phyloP scores from a whole-genome alignment of 495 filamentous ascomycete species.

The Acidiella bohemica region DNA sequence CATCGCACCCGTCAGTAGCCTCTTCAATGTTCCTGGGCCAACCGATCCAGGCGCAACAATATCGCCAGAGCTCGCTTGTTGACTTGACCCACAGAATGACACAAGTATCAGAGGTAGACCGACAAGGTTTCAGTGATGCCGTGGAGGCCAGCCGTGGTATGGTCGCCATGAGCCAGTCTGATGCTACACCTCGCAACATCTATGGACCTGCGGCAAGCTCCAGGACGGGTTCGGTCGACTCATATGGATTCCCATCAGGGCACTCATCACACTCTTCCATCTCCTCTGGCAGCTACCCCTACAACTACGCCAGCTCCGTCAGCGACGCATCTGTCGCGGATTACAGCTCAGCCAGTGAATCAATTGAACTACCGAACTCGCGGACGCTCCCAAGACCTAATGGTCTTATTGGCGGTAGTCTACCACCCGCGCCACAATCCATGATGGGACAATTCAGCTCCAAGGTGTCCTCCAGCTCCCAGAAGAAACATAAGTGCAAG shows the following conservation, averaged over 20 bases:
- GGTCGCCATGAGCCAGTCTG: conserved; percentile 82
- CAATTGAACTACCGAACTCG: conserved; percentile 55
- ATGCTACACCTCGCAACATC: conserved; percentile 71
- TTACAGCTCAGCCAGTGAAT: conserved; percentile 81
- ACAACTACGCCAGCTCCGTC: conserved; percentile 60
- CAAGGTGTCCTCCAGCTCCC: conserved; percentile 85
- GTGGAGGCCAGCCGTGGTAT: conserved; percentile 82
- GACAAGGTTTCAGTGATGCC: conserved; percentile 62
- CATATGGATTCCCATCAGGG: conserved; percentile 81
- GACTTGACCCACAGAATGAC: conserved; percentile 45
- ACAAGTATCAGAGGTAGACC: conserved; percentile 42
- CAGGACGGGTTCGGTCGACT: conserved; percentile 59
- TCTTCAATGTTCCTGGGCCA: conserved; percentile 37
- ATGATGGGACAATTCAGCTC: conserved; percentile 99
- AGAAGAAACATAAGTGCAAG: conserved; percentile 99
- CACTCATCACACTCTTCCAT: conserved; percentile 94
- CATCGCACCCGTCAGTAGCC: conserved; percentile 80
- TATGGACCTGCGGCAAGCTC: conserved; percentile 54
- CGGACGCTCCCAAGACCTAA: conserved; percentile 72
- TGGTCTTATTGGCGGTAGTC: conserved; percentile 48
- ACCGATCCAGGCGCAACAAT: conserved; percentile 32
- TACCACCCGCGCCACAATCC: conserved; percentile 75
- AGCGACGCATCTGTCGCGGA: conserved; percentile 87
- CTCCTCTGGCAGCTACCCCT: conserved; percentile 61
- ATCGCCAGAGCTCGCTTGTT: conserved; percentile 45